These are phyloP conservation scores for Magnusiomyces magnusii DNA, from an alignment of 1,139 yeast species.

Conservation along the genomic window DNA sequence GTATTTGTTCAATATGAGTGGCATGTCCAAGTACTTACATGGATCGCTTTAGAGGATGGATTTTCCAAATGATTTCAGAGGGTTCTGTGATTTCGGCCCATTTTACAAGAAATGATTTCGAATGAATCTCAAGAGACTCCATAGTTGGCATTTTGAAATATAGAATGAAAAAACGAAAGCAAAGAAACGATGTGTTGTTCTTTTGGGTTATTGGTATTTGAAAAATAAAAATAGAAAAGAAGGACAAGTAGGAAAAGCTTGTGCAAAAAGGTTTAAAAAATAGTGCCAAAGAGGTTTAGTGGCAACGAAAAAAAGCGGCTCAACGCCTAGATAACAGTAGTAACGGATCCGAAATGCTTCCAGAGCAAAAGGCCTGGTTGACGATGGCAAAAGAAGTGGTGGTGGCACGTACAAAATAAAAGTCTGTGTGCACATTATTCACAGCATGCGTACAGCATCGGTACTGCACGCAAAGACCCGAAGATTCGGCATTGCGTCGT, in stretches of 20 bases:
- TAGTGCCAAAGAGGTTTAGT: no score
- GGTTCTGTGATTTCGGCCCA: constrained; percentile 78
- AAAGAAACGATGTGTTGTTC: neutral
- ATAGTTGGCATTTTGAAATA: constrained; percentile 29
- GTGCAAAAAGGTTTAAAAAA: neutral
- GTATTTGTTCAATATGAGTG: neutral
- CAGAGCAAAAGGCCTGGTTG: neutral
- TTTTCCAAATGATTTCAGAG: constrained; percentile 65
- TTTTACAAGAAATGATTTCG: constrained; percentile 79
- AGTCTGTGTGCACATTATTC: no score
- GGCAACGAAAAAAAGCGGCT: no score
- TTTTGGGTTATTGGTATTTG: neutral
- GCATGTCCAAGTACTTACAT: neutral
- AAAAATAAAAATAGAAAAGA: neutral
- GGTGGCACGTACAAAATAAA: neutral
- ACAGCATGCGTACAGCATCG: no score
- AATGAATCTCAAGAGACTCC: constrained; percentile 87
- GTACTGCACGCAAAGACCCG: no score
- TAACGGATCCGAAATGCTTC: neutral
- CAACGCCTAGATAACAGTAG: neutral
- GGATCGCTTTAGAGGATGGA: constrained; percentile 79
- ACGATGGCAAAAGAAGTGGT: neutral
- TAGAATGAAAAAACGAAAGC: neutral
- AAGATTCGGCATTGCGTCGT: no score
- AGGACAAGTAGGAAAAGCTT: neutral